phyloP scores from a whole-genome alignment of 345 rosid genomes.

The Syzygium oleosum region DNA sequence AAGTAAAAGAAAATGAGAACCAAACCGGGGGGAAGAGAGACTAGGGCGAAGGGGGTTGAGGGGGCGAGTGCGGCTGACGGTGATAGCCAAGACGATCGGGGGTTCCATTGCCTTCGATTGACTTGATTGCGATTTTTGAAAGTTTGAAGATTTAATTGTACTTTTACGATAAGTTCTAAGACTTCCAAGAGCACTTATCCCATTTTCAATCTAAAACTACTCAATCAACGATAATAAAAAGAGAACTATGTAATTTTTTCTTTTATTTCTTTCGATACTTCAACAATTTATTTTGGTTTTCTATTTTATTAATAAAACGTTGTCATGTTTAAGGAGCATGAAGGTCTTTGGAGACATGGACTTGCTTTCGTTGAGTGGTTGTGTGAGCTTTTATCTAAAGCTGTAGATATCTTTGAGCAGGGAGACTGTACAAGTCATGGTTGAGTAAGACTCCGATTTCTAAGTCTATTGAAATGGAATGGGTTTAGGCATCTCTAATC shows the following conservation, averaged over 20 bases:
- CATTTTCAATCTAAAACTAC: not conserved
- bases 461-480: not conserved
- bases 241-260: not conserved
- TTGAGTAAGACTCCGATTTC: not conserved
- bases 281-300: not conserved
- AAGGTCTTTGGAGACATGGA: not conserved
- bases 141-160: too few relatives aligned
- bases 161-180: too few relatives aligned
- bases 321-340: not conserved
- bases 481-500: not conserved
- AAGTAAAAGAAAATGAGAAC: too few relatives aligned
- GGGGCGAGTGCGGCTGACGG: too few relatives aligned
- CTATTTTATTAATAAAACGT: not conserved
- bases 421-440: not conserved
- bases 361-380: not conserved
- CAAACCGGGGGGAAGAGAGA: too few relatives aligned
- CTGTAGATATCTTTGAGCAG: not conserved
- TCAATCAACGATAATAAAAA: not conserved
- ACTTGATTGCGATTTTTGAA: too few relatives aligned
- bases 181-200: too few relatives aligned
- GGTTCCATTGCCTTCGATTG: not conserved
- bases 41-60: too few relatives aligned
- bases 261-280: not conserved
- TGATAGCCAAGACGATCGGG: accelerated
- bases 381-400: not conserved